Conservation (phyloP, 192 early-diverging fungal genomes). For the Coemansia sp. region DNA sequence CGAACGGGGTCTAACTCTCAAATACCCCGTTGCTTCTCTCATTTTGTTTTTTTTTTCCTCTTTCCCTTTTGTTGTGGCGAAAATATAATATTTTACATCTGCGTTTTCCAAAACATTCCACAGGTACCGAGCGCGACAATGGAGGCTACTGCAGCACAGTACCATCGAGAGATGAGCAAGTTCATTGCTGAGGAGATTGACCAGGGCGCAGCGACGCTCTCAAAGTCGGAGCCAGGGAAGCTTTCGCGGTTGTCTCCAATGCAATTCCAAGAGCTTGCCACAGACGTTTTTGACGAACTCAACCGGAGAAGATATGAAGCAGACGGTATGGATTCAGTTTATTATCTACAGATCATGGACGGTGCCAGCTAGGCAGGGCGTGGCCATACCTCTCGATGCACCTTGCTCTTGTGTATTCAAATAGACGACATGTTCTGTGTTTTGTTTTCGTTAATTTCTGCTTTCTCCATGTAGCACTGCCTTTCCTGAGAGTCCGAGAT, state of each 20-base stretch:
- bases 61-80: too few species aligned
- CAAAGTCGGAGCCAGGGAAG: slow-evolving; percentile 59
- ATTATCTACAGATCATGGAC: not conserved
- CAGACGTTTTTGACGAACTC: slow-evolving; percentile 95
- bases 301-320: slow-evolving; percentile 58
- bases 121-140: slow-evolving; percentile 8
- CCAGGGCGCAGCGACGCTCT: slow-evolving; percentile 27
- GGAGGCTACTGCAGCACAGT: slow-evolving; percentile 52
- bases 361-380: too few species aligned
- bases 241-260: slow-evolving; percentile 70
- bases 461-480: slow-evolving; percentile 51
- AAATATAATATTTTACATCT: too few species aligned
- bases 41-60: too few species aligned
- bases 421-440: not conserved
- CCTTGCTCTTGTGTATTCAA: not conserved
- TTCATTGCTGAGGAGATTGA: slow-evolving; percentile 50
- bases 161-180: slow-evolving; percentile 52
- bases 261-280: slow-evolving; percentile 93
- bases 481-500: slow-evolving; percentile 78
- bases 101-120: not conserved
- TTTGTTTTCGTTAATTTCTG: not conserved
- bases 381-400: not conserved
- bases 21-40: too few species aligned
- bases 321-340: slow-evolving; percentile 4
- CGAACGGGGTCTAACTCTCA: too few species aligned